These are phyloP conservation scores for Aechmea fasciata DNA, from an alignment of 176 grass and related monocot genomes.

Conservation along the genomic window DNA sequence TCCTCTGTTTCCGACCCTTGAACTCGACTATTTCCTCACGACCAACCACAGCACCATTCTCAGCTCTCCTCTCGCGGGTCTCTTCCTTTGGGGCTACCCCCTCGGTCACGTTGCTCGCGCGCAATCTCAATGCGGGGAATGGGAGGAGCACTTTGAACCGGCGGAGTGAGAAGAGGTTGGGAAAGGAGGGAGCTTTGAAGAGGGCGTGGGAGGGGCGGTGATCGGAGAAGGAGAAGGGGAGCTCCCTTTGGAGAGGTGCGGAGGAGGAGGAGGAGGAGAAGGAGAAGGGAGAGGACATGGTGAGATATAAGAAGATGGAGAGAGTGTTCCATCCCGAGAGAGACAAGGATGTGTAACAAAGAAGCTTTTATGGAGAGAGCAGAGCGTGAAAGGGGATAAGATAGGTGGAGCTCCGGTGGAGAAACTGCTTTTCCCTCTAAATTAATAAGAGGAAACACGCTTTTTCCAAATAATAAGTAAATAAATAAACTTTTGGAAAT, in stretches of 20 bases:
- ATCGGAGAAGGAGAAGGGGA: slow-evolving; percentile 4
- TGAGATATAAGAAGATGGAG: background rate
- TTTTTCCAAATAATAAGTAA: too few species aligned
- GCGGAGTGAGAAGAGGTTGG: background rate
- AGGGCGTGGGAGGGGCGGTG: background rate
- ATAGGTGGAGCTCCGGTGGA: background rate
- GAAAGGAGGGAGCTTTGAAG: background rate
- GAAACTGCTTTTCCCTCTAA: background rate
- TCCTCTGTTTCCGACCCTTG: background rate
- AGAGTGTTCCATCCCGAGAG: slow-evolving; percentile 26
- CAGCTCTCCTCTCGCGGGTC: background rate
- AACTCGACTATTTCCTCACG: background rate
- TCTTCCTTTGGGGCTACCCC: background rate
- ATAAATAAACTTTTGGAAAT: too few species aligned
- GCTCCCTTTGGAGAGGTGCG: slow-evolving; percentile 2
- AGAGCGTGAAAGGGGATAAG: background rate
- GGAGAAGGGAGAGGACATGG: slow-evolving; percentile 28
- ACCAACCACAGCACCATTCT: background rate
- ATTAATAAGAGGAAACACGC: too few species aligned
- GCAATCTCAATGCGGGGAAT: background rate
- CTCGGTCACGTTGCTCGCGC: slow-evolving; percentile 1
- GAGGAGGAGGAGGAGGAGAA: background rate
- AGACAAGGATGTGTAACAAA: background rate
- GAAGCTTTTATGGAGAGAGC: background rate
- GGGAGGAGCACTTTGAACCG: slow-evolving; percentile 2